Evolutionary conservation across 176 grass and related monocot genomes (phyloP), one percentile per base, ranked within the genome.

Genomic region (Coix lacrymajobi): DNA sequence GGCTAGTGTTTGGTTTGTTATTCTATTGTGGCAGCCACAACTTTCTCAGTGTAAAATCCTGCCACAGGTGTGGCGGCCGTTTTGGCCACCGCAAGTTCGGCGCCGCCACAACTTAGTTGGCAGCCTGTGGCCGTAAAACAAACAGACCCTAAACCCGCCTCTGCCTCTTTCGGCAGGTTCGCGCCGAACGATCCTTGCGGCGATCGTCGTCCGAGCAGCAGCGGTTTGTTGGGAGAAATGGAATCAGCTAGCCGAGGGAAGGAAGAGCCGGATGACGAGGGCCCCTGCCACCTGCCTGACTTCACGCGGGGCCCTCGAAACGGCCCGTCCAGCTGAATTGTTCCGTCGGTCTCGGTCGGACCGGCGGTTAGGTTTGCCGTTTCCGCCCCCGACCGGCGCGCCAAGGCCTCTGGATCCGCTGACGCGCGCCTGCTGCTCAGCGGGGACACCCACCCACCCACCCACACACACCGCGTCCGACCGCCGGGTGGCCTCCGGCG

Each of bases 321-420:
- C 34, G 60, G 60, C 81, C 60, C 41, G 41, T 41, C 32, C 60
- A 38, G 5, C 10, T 1, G 5, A 66, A 54, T 0, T 4, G 15
- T 64, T 67, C 15, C 26, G 29, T 16, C 28, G 63, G 76, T 11
- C 84, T 67, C 15, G 20, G 29, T 16, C 28, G 63, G 76, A 16
- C 84, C 57, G 32, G 43, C 58, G 26, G 79, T 88, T 83, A 34
- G 17, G 63, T 54, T 78, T 78, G 32, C 79, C 64, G 12, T 87
- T 87, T 81, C 51, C 15, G 48, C 49, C 70, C 84, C 76, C 32
- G 85, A 58, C 69, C 72, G 39, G 15, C 44, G 41, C 7, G 63
- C 63, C 62, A 80, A 13, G 28, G 44, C 34, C 49, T 25, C 24
- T 62, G 83, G 65, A 79, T 51, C 12, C 54, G 71, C 69, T 83